Base-by-base conservation (phyloP, 2,329 filamentous ascomycete species). In the Xylaria sp. region DNA sequence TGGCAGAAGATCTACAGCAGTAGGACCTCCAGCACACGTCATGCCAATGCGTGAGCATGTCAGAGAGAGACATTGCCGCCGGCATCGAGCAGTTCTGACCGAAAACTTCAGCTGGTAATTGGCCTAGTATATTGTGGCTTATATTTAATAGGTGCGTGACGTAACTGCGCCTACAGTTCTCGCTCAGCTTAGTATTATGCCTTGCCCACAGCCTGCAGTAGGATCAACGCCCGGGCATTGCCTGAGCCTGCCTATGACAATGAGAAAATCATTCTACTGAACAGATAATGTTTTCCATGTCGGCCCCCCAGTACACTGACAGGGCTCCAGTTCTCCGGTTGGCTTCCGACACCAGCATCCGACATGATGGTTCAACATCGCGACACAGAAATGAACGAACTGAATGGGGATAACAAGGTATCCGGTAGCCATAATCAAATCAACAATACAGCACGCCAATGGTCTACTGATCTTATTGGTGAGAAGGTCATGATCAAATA, bases 331-430 rank as follows among this genome's bases (percentile, higher is more conserved):
- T 32, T 27, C 9, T 3, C 11, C n/a, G 11, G 19, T 36, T 39
- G 11, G 21, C 57, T 51, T 30, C 14, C n/a, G 17, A 53, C 39
- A 53, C 45, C 5, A 19, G 7, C 30, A 21, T 45, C 27, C 21
- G 17, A 42, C 21, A 12, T 32, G 8, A 61, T 61, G 59, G 34
- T 9, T 61, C 48, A 32, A 19, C 14, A 53, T 39, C 48, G 4
- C 21, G 59, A 45, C 24, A 45, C 50, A 42, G 59, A 61, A 21
- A 53, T 61, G 21, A 45, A 39, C 17, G 59, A 61, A 21, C 47
- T 61, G 7, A 47, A 30, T 30, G 36, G 45, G 9, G 19, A 17
- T 32, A 39, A n/a, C 14, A 48, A 42, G 21, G 19, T 19, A 45
- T 14, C 24, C 6, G 21, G 14, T 30, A 11, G 5, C 19, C 7